Evolutionary conservation across 2,329 filamentous ascomycete species (phyloP).

Genomic region (Fusarium verticillioides): DNA sequence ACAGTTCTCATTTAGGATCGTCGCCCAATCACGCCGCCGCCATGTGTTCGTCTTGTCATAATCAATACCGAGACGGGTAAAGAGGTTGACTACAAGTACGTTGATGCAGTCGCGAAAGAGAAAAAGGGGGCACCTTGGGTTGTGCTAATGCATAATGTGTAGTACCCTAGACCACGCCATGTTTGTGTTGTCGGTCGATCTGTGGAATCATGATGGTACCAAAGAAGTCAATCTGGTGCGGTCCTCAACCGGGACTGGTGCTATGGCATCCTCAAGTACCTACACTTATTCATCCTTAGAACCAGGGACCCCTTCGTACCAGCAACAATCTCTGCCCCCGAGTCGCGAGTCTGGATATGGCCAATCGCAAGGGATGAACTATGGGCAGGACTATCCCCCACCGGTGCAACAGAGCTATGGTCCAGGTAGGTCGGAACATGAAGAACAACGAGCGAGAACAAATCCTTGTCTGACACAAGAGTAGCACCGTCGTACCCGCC

Average conservation of each 20-base stretch:
- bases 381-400: conserved; percentile 50
- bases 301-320: conserved; percentile 42
- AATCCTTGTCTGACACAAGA: conserved; percentile 16
- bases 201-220: conserved; percentile 73
- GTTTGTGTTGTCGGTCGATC: conserved; percentile 72
- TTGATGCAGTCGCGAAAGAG: conserved; percentile 12
- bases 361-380: conserved; percentile 45
- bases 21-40: conserved; percentile 93
- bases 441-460: not conserved
- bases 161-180: conserved; percentile 54
- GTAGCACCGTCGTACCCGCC: conserved; percentile 46
- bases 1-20: conserved; percentile 72
- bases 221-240: conserved; percentile 75
- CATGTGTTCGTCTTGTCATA: conserved; percentile 87
- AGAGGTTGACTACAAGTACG: conserved; percentile 86
- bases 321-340: conserved; percentile 52
- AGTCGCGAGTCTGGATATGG: conserved; percentile 51
- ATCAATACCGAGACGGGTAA: conserved; percentile 78
- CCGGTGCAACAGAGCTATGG: conserved; percentile 45
- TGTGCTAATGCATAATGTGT: conserved; percentile 10
- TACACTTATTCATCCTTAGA: conserved; percentile 73
- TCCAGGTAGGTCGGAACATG: conserved; percentile 45
- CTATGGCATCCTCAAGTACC: conserved; percentile 83
- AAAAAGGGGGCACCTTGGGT: not conserved
- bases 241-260: conserved; percentile 73